Base-by-base conservation (phyloP, 306 rosid species). In the Lotus japonicus region DNA sequence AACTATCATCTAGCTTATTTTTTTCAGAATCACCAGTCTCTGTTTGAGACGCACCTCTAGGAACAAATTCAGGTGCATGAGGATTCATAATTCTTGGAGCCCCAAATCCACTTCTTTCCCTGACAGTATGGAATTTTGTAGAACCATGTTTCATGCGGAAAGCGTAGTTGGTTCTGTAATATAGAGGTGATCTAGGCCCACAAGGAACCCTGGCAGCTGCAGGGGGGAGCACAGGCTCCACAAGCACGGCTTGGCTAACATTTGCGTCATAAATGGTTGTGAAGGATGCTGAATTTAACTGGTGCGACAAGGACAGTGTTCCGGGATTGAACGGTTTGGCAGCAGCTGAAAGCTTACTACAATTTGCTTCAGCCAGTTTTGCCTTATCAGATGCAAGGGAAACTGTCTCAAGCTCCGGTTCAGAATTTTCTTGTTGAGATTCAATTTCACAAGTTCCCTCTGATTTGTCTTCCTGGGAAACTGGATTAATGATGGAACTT, bases 271-370 rank as follows among this genome's bases (percentile, higher is more conserved):
- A 89, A 13, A 87, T 66, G 78, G 81, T 86, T 13, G 91, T 70
- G 58, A 70, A 74, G 50, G 95, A 67, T 66, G 62, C 82, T 2
- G 88, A 58, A 77, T 70, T 87, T 45, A 87, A 51, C 62, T 79
- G 83, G 62, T 53, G 85, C 58, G 84, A 42, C 42, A 64, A 39
- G 38, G 86, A 26, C 42, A 82, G 23, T 6, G 80, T 73, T 74
- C 90, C 90, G 0, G 98, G 98, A 77, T 44, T 90, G 88, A 88
- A 94, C 1, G 98, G 98, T 66, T 94, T 83, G 0, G 98, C 98
- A 3, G 97, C 84, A 16, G 98, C 98, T 0, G 98, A 94, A 77
- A 94, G 96, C 86, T 94, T 94, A 41, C 92, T 94, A 35, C 86
- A 88, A 85, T 85, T 88, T 64, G 75, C 68, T 69, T 94, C 97